Evolutionary conservation across 345 rosid genomes (phyloP), one percentile per base, ranked within the genome.

Genomic region (Rhodomyrtus tomentosa): DNA sequence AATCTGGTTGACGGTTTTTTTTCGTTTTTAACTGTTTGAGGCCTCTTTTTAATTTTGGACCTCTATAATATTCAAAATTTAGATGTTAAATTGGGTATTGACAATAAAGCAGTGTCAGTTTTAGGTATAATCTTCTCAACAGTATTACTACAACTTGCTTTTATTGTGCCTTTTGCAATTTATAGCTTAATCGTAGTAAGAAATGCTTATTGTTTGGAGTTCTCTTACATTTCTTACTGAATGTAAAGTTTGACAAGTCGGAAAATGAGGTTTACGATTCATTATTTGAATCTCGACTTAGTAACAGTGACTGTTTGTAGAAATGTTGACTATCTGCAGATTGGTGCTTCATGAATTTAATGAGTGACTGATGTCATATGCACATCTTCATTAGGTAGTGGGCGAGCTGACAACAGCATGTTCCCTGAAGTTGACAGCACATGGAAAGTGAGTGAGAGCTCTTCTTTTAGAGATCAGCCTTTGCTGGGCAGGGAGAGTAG

Each of bases 361-460:
- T 54, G 21, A 40, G 55, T 84, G 82, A 82, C 68, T 84, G 86
- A 85, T 80, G 81, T 18, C 87, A 21, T 82, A 20, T 18, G 79
- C 79, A 68, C 0, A 68, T 36, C 21, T 56, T 82, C 74, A 81
- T 81, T 85, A 95, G 95, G 98, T 87, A 88, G 91, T 73, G 91
- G 90, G 87, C 89, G 82, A 87, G 88, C 94, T 84, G 95, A 94
- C 55, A 95, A 90, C 83, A 81, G 84, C 90, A 90, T 97, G 96
- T 97, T 97, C 87, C 98, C 99, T 85, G 98, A 97, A 82, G 98
- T 97, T 85, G 98, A 94, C 92, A 94, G 98, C 91, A 91, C 93
- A 32, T 95, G 97, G 98, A 93, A 95, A 91, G 96, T 96, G 92
- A n/a, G 94, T 88, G 81, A 87, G 59, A 86, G 85, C 83, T 82